Evolutionary conservation across 2,329 filamentous ascomycete species (phyloP), one percentile per base, ranked within the genome.

Genomic region (Cladosporium oxysporum): DNA sequence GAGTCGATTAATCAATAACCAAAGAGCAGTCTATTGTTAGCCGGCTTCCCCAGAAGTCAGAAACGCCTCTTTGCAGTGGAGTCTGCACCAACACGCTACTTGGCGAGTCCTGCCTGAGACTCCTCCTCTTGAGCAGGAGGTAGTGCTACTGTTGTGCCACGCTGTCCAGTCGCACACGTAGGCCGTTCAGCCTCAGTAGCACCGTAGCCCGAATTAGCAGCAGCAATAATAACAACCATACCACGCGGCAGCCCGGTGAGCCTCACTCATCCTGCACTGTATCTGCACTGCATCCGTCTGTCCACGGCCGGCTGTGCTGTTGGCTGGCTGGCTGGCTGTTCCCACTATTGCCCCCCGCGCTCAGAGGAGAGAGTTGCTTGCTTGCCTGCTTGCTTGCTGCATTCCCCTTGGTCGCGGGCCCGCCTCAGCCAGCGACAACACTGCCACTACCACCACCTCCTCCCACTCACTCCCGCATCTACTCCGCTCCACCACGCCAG

Each of bases 61-160:
- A 16, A 33, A 55, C 52, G 52, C 52, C 52, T 55, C 52, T 55
- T 55, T 21, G 18, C 8, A 21, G 52, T 55, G 52, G 52, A 55
- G 41, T 55, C 52, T 55, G 18, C 52, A 33, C 12, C 41, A 47
- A 3, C 16, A 44, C 11, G 35, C 35, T 41, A 41, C 49, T 52
- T 52, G 50, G 52, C 52, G 52, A 55, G 52, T 55, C 52, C 52
- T 33, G 52, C 5, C n/a, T 41, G 37, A 44, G 50, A 28, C 52
- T 29, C 16, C 16, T 29, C 50, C 5, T 14, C 23, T 26, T 26
- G 23, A 26, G 23, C 23, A 26, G 23, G 23, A 26, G 23, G 23
- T 26, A 26, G 23, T 26, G 23, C 23, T 18, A 8, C 52, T 55
- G 28, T 55, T 55, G 52, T 55, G 52, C 52, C 52, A 55, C 52